Percentiles rank a stretch among this genome's conserved stretches.
Evolutionary conservation across 352 stramenopile species (phyloP).

Genomic region (Nothophytophthora sp.): DNA sequence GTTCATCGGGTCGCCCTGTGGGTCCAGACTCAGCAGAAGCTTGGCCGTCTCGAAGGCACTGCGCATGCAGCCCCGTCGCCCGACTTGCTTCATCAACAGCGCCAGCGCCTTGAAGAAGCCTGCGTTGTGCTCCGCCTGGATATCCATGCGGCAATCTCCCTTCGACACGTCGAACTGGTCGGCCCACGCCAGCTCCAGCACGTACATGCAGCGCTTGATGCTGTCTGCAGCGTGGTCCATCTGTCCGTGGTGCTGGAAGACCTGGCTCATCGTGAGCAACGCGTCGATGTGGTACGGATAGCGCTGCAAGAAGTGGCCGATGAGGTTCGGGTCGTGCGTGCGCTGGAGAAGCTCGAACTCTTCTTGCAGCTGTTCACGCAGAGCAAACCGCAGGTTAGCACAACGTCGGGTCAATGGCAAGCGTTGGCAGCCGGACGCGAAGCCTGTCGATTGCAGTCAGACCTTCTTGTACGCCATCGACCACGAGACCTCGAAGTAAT

Average conservation of each 20-base stretch:
- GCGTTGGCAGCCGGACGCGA: too few species aligned
- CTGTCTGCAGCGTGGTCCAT: conserved; percentile 85
- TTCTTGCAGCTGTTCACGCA: conserved; percentile 53
- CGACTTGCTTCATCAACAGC: conserved; percentile 84
- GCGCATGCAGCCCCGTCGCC: conserved; percentile 78
- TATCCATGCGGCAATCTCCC: conserved; percentile 83
- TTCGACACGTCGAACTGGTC: conserved; percentile 85
- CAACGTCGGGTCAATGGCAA: neutral
- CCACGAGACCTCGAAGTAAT: conserved; percentile 87
- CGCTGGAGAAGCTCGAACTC: conserved; percentile 83
- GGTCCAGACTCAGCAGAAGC: conserved; percentile 72
- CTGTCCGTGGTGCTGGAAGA: conserved; percentile 88
- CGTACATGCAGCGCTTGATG: conserved; percentile 87
- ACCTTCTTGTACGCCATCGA: conserved; percentile 90
- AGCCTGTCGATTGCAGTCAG: neutral
- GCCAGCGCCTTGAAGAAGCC: conserved; percentile 81
- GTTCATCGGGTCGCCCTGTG: conserved; percentile 79
- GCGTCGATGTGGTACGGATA: conserved; percentile 87
- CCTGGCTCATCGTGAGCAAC: conserved; percentile 84
- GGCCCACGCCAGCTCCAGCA: conserved; percentile 80
- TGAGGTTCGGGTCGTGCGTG: conserved; percentile 84
- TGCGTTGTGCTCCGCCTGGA: conserved; percentile 72
- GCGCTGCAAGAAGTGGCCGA: conserved; percentile 78
- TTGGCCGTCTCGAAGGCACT: conserved; percentile 86
- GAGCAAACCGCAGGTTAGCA: neutral